These are phyloP conservation scores for Rhynchospora breviuscula DNA, from an alignment of 176 grass and related monocot species.

Conservation along the genomic window DNA sequence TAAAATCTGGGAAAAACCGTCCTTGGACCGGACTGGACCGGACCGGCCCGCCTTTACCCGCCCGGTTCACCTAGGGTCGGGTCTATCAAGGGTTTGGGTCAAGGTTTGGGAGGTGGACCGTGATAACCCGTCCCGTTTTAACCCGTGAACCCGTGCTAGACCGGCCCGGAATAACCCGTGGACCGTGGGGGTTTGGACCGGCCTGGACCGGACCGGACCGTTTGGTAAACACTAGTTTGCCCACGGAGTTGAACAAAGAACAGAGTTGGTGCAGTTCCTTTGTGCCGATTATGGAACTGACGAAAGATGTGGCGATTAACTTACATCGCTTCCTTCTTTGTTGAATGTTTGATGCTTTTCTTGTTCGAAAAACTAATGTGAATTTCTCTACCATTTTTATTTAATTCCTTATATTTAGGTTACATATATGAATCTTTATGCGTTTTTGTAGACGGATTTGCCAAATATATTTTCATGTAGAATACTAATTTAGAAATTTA, in stretches of 20 bases:
- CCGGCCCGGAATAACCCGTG: no score
- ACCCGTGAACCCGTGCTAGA: no score
- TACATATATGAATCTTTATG: neutral
- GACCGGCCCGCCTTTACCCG: no score
- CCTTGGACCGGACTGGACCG: no score
- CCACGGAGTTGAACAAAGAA: neutral
- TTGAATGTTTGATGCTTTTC: neutral
- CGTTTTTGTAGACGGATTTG: neutral
- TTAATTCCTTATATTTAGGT: neutral
- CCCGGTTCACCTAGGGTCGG: no score
- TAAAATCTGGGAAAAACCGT: no score
- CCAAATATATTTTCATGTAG: neutral
- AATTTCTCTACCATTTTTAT: neutral
- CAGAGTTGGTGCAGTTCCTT: neutral
- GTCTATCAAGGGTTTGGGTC: no score
- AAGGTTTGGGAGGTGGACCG: no score
- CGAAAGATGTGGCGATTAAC: neutral
- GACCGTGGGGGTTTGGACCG: no score
- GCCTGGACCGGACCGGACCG: no score
- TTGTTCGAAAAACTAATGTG: neutral
- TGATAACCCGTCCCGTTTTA: no score
- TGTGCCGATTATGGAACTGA: neutral
- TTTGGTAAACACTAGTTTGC: no score
- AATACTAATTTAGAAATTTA: neutral
- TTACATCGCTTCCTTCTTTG: neutral